Evolutionary conservation across 345 rosid species (phyloP).

Genomic region (Camelina sativa): DNA sequence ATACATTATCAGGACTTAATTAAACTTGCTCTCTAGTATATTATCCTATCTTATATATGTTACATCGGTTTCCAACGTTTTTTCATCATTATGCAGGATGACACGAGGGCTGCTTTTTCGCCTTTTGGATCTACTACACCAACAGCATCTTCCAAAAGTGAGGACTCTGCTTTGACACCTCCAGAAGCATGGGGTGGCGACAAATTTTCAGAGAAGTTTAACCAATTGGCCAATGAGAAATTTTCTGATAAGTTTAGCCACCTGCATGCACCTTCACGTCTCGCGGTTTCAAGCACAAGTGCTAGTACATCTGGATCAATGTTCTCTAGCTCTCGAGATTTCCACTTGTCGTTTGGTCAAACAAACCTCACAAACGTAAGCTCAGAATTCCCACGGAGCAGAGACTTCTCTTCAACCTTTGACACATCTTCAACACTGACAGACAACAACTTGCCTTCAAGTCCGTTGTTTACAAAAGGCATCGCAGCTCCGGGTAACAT

Average conservation of each 20-base stretch:
- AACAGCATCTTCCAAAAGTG: slow-evolving; percentile 71
- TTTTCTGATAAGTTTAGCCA: slow-evolving; percentile 61
- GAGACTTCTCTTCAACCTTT: slow-evolving; percentile 55
- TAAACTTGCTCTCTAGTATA: neutral
- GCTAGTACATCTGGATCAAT: slow-evolving; percentile 65
- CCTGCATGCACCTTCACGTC: slow-evolving; percentile 67
- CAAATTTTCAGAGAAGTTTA: slow-evolving; percentile 70
- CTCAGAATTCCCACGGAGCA: slow-evolving; percentile 54
- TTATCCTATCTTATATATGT: neutral
- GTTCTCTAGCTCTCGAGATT: slow-evolving; percentile 72
- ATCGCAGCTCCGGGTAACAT: slow-evolving; percentile 51
- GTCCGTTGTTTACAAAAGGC: slow-evolving; percentile 61
- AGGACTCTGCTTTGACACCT: slow-evolving; percentile 81
- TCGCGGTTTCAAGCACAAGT: slow-evolving; percentile 57
- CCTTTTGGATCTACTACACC: slow-evolving; percentile 62
- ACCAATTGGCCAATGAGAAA: slow-evolving; percentile 65
- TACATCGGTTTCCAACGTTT: slow-evolving; percentile 29
- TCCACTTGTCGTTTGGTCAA: slow-evolving; percentile 57
- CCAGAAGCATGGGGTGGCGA: slow-evolving; percentile 99
- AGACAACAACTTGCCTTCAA: slow-evolving; percentile 57
- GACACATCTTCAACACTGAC: slow-evolving; percentile 60
- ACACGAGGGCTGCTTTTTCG: slow-evolving; percentile 51
- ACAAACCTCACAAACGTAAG: slow-evolving; percentile 42
- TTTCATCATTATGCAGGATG: slow-evolving; percentile 59
- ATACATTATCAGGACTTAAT: slow-evolving; percentile 12